Conservation (phyloP, 352 stramenopile genomes). For the Phytophthora litchii region DNA sequence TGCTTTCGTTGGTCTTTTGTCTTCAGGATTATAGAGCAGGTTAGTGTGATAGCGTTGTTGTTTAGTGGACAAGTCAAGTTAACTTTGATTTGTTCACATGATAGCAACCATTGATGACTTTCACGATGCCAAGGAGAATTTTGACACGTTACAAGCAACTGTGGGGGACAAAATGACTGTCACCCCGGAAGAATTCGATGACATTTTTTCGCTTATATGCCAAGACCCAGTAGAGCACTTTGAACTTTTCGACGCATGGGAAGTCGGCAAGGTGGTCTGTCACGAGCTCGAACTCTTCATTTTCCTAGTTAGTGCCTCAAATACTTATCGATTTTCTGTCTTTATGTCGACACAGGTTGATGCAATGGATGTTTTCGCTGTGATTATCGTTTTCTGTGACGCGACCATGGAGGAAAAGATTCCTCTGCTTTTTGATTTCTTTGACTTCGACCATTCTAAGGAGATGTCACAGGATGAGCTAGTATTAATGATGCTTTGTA, state of each 20-base stretch:
- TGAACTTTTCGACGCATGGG: conserved; percentile 66
- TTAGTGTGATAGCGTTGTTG: background rate
- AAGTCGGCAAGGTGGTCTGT: conserved; percentile 55
- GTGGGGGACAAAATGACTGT: conserved; percentile 82
- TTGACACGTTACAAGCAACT: conserved; percentile 61
- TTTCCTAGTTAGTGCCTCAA: background rate
- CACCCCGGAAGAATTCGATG: conserved; percentile 73
- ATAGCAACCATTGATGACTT: conserved; percentile 47
- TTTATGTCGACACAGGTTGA: conserved; percentile 51
- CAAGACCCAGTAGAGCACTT: conserved; percentile 75
- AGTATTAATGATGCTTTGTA: conserved; percentile 75
- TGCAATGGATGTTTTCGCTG: conserved; percentile 76
- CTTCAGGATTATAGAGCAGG: conserved; percentile 23
- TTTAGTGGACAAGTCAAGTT: too few species aligned
- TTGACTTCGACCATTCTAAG: conserved; percentile 80
- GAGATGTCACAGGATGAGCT: conserved; percentile 72
- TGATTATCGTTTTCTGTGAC: conserved; percentile 78
- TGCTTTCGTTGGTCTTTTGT: background rate
- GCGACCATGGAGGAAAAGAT: conserved; percentile 68
- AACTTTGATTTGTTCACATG: too few species aligned
- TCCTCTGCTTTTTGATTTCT: conserved; percentile 76
- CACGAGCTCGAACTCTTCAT: conserved; percentile 1
- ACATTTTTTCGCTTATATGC: conserved; percentile 81
- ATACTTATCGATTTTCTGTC: background rate
- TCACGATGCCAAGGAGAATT: conserved; percentile 59